These are phyloP conservation scores for Hypoxylon sp. DNA, from an alignment of 2,329 filamentous ascomycete species.

Conservation along the genomic window DNA sequence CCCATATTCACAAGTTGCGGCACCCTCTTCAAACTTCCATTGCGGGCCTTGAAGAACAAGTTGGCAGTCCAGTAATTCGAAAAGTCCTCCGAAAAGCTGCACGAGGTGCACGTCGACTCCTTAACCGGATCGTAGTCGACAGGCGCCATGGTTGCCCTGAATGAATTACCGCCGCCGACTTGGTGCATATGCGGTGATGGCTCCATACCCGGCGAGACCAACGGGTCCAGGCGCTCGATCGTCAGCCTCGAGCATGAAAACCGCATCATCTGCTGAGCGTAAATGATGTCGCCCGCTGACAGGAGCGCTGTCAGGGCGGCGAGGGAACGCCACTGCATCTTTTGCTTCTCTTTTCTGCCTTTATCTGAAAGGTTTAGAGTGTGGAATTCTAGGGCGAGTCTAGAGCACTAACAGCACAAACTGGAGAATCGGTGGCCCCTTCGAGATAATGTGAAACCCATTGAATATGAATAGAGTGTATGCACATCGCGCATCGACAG, in stretches of 20 bases:
- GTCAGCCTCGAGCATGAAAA: conserved; percentile 65
- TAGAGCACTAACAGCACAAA: neutral
- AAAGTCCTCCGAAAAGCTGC: conserved; percentile 48
- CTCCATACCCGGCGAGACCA: conserved; percentile 55
- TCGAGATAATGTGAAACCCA: neutral
- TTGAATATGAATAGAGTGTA: neutral
- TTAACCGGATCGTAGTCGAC: conserved; percentile 32
- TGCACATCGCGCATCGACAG: neutral
- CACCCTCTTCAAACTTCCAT: conserved; percentile 53
- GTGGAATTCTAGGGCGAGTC: neutral
- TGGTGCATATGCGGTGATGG: conserved; percentile 68
- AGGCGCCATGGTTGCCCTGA: conserved; percentile 49
- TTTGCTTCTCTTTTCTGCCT: neutral
- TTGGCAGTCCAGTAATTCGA: conserved; percentile 56
- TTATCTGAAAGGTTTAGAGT: neutral
- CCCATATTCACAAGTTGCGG: conserved; percentile 44
- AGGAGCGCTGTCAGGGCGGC: conserved; percentile 28
- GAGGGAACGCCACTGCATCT: conserved; percentile 32
- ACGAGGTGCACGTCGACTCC: conserved; percentile 43
- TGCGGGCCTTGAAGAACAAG: conserved; percentile 53
- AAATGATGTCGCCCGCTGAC: conserved; percentile 11
- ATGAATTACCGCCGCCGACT: conserved; percentile 63
- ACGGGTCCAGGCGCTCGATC: conserved; percentile 53
- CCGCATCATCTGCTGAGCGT: conserved; percentile 43
- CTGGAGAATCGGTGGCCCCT: neutral